Conservation (phyloP, 441 rosid genomes). For the Gossypium davidsonii region DNA sequence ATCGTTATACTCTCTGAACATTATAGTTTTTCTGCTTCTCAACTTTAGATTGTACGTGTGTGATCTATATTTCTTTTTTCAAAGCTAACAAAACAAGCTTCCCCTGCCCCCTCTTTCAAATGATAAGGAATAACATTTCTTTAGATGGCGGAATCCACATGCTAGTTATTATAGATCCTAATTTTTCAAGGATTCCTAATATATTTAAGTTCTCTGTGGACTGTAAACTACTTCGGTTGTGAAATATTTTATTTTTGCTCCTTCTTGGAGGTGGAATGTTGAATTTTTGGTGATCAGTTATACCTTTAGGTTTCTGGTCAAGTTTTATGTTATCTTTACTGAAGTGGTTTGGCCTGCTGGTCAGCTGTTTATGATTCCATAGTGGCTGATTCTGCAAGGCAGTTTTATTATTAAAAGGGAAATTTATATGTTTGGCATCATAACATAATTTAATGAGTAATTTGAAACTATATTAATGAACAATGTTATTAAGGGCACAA, state of each 20-base stretch:
- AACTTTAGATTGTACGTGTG: background rate
- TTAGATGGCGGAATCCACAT: background rate
- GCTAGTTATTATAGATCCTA: background rate
- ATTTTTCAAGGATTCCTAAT: background rate
- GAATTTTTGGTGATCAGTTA: background rate
- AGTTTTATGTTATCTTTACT: background rate
- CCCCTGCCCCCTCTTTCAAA: background rate
- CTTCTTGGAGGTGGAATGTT: background rate
- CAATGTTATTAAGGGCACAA: background rate
- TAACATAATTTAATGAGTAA: background rate
- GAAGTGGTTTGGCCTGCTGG: background rate
- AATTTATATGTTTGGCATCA: background rate
- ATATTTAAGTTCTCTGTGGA: background rate
- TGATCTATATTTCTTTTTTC: background rate
- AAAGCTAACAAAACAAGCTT: background rate
- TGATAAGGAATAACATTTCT: background rate
- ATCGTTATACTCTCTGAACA: background rate
- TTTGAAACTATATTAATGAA: background rate
- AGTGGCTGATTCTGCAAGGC: background rate
- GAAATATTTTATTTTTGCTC: background rate
- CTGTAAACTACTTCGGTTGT: background rate
- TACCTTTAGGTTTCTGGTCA: background rate
- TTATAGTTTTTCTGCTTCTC: background rate
- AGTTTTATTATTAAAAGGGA: background rate
- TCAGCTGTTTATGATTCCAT: background rate